Percentiles rank a stretch among this genome's conserved stretches.
These are phyloP conservation scores for Pichia paraexigua DNA, from an alignment of 805 yeast species.

Conservation along the genomic window DNA sequence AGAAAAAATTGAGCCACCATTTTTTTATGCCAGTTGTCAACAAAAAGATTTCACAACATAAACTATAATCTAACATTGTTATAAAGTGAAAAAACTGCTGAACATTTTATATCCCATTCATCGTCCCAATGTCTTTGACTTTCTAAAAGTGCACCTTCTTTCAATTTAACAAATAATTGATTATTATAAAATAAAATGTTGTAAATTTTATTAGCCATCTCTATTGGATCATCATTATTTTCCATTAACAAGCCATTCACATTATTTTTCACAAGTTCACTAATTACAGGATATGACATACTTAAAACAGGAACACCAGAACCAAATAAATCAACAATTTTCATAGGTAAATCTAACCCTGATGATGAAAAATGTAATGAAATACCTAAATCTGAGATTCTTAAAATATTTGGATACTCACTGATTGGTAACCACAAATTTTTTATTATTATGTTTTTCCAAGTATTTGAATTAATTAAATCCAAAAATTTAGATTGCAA, in stretches of 20 bases:
- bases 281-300: slow-evolving; percentile 64
- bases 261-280: slow-evolving; percentile 64
- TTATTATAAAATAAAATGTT: slow-evolving; percentile 24
- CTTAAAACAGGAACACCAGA: slow-evolving; percentile 90
- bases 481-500: slow-evolving; percentile 40
- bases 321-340: slow-evolving; percentile 92
- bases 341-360: slow-evolving; percentile 96
- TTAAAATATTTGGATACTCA: slow-evolving; percentile 71
- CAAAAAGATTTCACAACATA: background rate
- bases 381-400: slow-evolving; percentile 77
- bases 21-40: background rate
- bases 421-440: slow-evolving; percentile 71
- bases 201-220: slow-evolving; percentile 34
- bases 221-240: slow-evolving; percentile 29
- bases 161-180: slow-evolving; percentile 33
- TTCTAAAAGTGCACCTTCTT: slow-evolving; percentile 67
- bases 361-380: slow-evolving; percentile 89
- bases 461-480: slow-evolving; percentile 17
- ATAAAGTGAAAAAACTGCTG: slow-evolving; percentile 20
- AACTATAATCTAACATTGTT: background rate
- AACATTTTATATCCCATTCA: slow-evolving; percentile 57
- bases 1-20: background rate
- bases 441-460: slow-evolving; percentile 45
- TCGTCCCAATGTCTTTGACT: slow-evolving; percentile 63
- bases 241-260: slow-evolving; percentile 60